phyloP scores from a whole-genome alignment of 1,284 basidiomycete species.

The Cryptococcus sp. region DNA sequence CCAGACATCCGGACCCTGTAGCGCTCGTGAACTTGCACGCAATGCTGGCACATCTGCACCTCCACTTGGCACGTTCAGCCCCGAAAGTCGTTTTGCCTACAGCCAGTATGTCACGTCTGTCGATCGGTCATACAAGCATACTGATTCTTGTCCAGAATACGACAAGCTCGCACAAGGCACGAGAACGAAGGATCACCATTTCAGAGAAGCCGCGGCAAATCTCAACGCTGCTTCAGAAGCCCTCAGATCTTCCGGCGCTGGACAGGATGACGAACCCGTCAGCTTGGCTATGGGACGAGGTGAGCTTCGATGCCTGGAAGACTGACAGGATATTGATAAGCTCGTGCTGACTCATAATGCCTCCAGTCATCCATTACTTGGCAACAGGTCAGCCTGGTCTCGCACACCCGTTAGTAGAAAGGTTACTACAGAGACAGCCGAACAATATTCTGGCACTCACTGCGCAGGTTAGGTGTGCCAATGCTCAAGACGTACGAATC shows the following conservation, averaged over 20 bases:
- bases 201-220: conserved; percentile 66
- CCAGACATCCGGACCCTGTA: conserved; percentile 51
- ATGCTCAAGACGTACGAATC: neutral
- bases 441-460: conserved; percentile 64
- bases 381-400: conserved; percentile 75
- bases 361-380: conserved; percentile 73
- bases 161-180: conserved; percentile 65
- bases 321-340: neutral
- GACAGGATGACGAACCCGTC: conserved; percentile 43
- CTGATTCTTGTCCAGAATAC: conserved; percentile 59
- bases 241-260: conserved; percentile 55
- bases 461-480: conserved; percentile 22
- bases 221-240: conserved; percentile 72
- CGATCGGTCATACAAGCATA: conserved; percentile 3
- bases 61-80: conserved; percentile 73
- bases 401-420: conserved; percentile 75
- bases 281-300: conserved; percentile 39
- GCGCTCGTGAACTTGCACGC: conserved; percentile 65
- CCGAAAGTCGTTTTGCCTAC: conserved; percentile 73
- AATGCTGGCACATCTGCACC: conserved; percentile 77
- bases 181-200: conserved; percentile 64
- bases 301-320: conserved; percentile 6
- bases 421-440: conserved; percentile 73
- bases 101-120: conserved; percentile 62
- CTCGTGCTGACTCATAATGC: neutral